These are phyloP conservation scores for Tulasnella sp. DNA, from an alignment of 768 basidiomycete genomes.

Conservation along the genomic window DNA sequence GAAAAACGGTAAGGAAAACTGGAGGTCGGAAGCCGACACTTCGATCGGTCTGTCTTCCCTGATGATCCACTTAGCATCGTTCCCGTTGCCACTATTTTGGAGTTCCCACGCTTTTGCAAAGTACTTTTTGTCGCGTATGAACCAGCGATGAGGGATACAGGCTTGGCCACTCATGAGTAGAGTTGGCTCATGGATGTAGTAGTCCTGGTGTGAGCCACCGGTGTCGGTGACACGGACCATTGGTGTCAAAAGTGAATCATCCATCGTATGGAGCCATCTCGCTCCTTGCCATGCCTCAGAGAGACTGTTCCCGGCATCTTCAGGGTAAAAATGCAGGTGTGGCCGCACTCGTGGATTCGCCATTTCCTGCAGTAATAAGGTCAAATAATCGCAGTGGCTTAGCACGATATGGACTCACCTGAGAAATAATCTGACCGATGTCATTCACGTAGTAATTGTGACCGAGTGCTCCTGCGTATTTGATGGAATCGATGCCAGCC, in stretches of 20 bases:
- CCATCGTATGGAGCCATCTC: conserved; percentile 25
- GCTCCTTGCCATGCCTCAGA: conserved; percentile 22
- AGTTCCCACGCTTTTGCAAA: not conserved
- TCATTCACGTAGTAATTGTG: conserved; percentile 27
- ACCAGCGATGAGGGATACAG: conserved; percentile 25
- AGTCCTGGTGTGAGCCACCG: conserved; percentile 24
- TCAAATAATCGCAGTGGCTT: not conserved
- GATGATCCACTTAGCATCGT: not conserved
- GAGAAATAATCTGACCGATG: conserved; percentile 25
- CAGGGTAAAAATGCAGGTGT: conserved; percentile 27
- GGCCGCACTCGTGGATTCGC: conserved; percentile 27
- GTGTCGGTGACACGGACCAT: conserved; percentile 22
- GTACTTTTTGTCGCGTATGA: conserved; percentile 5
- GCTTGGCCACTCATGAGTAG: conserved; percentile 16
- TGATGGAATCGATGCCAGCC: conserved; percentile 24
- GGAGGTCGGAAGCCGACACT: not conserved
- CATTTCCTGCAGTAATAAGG: conserved; percentile 25
- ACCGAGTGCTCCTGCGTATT: conserved; percentile 25
- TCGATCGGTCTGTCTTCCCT: not conserved
- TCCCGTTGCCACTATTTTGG: not conserved
- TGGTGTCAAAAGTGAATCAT: conserved; percentile 21
- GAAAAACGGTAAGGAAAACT: not conserved
- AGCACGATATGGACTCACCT: too few species aligned
- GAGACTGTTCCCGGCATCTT: conserved; percentile 23
- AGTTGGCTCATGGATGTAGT: conserved; percentile 25